Evolutionary conservation across 2,329 filamentous ascomycete genomes (phyloP).

Genomic region (Aspergillus eucalypticola): DNA sequence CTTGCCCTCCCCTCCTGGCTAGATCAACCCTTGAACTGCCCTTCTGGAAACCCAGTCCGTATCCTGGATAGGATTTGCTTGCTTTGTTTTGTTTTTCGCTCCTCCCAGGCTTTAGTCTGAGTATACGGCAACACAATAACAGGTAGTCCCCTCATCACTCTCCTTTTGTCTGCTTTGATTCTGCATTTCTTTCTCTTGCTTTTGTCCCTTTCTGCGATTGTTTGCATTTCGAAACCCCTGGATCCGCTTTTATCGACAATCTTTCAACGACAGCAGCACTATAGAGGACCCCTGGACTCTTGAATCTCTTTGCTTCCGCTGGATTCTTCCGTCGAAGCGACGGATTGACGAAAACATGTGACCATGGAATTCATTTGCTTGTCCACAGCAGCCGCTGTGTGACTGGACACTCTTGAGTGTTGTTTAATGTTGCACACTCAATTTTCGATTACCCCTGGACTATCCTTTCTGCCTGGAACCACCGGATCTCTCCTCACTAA

Average conservation of each 20-base stretch:
- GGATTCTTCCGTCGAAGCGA: slow-evolving; percentile 21
- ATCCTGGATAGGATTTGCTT: slow-evolving; percentile 37
- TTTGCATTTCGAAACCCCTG: slow-evolving; percentile 11
- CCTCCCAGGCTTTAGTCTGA: slow-evolving; percentile 28
- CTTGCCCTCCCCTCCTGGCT: slow-evolving; percentile 22
- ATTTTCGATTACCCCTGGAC: slow-evolving; percentile 20
- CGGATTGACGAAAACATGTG: slow-evolving; percentile 27
- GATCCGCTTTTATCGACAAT: slow-evolving; percentile 6
- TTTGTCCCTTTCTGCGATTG: slow-evolving; percentile 14
- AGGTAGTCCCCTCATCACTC: slow-evolving; percentile 46
- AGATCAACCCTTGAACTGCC: slow-evolving; percentile 22
- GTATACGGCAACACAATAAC: slow-evolving; percentile 32
- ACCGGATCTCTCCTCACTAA: slow-evolving; percentile 26
- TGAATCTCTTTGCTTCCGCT: slow-evolving; percentile 12
- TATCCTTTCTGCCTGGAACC: slow-evolving; percentile 13
- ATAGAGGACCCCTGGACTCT: slow-evolving; percentile 12
- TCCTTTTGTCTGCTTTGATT: slow-evolving; percentile 23
- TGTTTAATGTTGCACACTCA: slow-evolving; percentile 44
- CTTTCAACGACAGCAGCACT: slow-evolving; percentile 6
- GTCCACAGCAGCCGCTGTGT: slow-evolving; percentile 36
- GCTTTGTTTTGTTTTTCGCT: slow-evolving; percentile 31
- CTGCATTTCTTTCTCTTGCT: slow-evolving; percentile 12
- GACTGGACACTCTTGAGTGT: slow-evolving; percentile 39
- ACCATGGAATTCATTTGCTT: slow-evolving; percentile 22
- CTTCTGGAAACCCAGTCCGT: slow-evolving; percentile 31